Evolutionary conservation across 2,329 filamentous ascomycete genomes (phyloP).

Genomic region (Fusarium verrucosum): DNA sequence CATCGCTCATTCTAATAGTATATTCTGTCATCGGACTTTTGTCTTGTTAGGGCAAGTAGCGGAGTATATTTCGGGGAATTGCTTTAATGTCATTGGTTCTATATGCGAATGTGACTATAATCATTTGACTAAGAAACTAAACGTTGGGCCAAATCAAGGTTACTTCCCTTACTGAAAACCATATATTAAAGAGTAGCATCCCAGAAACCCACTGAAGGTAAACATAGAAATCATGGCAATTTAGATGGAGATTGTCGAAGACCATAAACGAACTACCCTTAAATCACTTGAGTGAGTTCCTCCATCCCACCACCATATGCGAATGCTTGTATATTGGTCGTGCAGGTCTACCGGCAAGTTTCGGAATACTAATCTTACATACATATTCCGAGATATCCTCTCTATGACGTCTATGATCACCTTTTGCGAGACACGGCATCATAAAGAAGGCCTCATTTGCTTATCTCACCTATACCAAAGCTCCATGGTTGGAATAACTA

Average conservation of each 20-base stretch:
- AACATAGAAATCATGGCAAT: neutral
- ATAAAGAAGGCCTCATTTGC: neutral
- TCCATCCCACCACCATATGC: neutral
- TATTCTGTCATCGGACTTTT: slow-evolving; percentile 36
- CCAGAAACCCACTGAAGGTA: neutral
- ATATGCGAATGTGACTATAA: neutral
- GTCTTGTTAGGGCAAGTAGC: slow-evolving; percentile 27
- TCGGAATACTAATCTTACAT: rapidly evolving
- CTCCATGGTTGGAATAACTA: neutral
- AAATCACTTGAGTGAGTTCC: neutral
- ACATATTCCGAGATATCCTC: rapidly evolving
- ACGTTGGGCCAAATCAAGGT: neutral
- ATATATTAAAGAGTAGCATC: rapidly evolving
- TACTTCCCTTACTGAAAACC: no score
- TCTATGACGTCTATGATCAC: neutral
- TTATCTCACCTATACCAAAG: rapidly evolving
- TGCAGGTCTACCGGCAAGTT: no score
- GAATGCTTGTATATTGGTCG: neutral
- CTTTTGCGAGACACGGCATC: neutral
- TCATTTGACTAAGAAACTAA: no score
- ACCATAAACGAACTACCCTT: neutral
- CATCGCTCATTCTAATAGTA: neutral
- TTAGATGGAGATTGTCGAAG: neutral
- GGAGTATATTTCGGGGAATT: slow-evolving; percentile 37
- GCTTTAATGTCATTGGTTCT: neutral